Percentiles rank a stretch among this genome's conserved stretches.
phyloP scores from a whole-genome alignment of 2,329 filamentous ascomycete genomes.

The Plenodomus lindquistii region DNA sequence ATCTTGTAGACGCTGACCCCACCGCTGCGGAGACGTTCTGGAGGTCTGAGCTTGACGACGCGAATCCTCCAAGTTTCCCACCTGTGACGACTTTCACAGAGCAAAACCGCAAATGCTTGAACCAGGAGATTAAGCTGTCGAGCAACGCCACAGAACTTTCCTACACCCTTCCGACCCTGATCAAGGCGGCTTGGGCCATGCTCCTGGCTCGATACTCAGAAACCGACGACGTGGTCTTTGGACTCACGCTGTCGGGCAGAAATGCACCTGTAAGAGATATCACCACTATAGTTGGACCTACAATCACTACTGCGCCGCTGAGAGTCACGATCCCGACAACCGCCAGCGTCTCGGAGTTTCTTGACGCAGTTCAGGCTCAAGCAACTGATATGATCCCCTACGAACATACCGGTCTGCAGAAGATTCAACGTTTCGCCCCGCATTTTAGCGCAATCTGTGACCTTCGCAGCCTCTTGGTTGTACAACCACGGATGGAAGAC shows the following conservation, averaged over 20 bases:
- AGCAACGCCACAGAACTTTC: too few relatives aligned
- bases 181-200: too few relatives aligned
- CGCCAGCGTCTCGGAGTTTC: slow-evolving; percentile 10
- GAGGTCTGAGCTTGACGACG: not conserved
- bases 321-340: slow-evolving; percentile 17
- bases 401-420: slow-evolving; percentile 39
- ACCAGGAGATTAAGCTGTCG: not conserved
- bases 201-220: too few relatives aligned
- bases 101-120: not conserved
- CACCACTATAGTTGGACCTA: slow-evolving; percentile 46
- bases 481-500: slow-evolving; percentile 41
- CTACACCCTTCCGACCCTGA: too few relatives aligned
- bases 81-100: not conserved
- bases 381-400: slow-evolving; percentile 25
- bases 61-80: not conserved
- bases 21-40: not conserved
- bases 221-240: slow-evolving; percentile 43
- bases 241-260: slow-evolving; percentile 42
- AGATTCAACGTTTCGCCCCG: slow-evolving; percentile 15
- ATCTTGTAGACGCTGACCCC: slow-evolving; percentile 9
- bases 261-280: slow-evolving; percentile 43
- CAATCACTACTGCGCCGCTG: slow-evolving; percentile 46
- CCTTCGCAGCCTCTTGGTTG: slow-evolving; percentile 56
- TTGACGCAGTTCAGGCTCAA: slow-evolving; percentile 16
- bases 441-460: slow-evolving; percentile 32